Evolutionary conservation across 2,329 filamentous ascomycete species (phyloP).

Genomic region (Monosporascus sp.): DNA sequence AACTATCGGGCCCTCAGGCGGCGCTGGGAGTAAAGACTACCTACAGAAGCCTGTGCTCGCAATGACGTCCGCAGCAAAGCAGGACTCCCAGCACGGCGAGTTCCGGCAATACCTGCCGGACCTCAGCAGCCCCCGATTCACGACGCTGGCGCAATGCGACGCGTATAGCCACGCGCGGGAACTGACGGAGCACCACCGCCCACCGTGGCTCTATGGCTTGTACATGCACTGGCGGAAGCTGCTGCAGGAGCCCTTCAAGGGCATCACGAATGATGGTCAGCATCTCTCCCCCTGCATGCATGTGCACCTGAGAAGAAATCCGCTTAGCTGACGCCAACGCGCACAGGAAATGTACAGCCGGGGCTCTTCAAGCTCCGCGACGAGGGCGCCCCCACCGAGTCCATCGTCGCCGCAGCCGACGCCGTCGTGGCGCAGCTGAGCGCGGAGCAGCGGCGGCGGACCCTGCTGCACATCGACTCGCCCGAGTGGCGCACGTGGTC

Average conservation of each 20-base stretch:
- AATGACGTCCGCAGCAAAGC: constrained; percentile 11
- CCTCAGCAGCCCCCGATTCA: constrained; percentile 56
- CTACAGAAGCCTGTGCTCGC: not conserved
- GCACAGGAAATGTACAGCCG: constrained; percentile 42
- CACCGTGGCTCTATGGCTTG: constrained; percentile 63
- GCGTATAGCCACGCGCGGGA: constrained; percentile 56
- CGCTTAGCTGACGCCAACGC: no score
- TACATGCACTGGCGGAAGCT: constrained; percentile 55
- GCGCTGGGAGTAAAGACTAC: not conserved
- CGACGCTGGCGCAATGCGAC: constrained; percentile 57
- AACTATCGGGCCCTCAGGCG: not conserved
- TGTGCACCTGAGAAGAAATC: no score
- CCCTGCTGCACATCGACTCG: constrained; percentile 61
- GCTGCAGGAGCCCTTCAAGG: constrained; percentile 63
- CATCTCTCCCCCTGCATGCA: not conserved
- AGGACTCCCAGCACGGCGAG: constrained; percentile 10
- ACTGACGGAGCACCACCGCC: constrained; percentile 54
- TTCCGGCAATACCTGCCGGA: constrained; percentile 61
- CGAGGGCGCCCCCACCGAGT: constrained; percentile 55
- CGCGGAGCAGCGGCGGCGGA: constrained; percentile 40
- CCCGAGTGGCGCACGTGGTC: constrained; percentile 67
- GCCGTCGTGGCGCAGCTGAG: constrained; percentile 42
- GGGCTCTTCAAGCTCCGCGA: constrained; percentile 57
- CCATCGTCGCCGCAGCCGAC: constrained; percentile 50
- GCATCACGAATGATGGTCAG: constrained; percentile 63